Evolutionary conservation across 2,329 filamentous ascomycete species (phyloP).

Genomic region (Hymenoscyphus infarciens): DNA sequence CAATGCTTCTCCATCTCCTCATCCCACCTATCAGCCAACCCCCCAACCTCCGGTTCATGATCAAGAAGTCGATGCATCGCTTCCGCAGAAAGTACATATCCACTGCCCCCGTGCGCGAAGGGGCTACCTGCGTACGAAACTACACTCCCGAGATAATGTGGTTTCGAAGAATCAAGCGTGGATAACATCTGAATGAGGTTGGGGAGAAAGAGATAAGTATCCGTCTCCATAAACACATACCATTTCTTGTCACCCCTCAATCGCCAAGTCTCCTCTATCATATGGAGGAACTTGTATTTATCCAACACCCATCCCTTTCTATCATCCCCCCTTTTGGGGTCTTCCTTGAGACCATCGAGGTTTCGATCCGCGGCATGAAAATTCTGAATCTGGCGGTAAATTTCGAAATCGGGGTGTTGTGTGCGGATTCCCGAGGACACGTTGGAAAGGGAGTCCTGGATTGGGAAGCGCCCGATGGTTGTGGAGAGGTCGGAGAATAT

Average conservation of each 20-base stretch:
- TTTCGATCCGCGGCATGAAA: constrained; percentile 44
- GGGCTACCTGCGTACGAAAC: constrained; percentile 40
- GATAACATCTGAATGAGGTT: constrained; percentile 48
- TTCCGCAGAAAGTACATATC: constrained; percentile 48
- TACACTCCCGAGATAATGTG: constrained; percentile 49
- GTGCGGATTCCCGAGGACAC: constrained; percentile 41
- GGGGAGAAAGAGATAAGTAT: constrained; percentile 53
- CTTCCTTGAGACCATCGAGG: constrained; percentile 39
- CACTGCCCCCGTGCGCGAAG: constrained; percentile 55
- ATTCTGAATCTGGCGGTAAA: constrained; percentile 39
- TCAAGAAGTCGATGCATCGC: constrained; percentile 47
- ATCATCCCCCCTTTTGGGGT: constrained; percentile 30
- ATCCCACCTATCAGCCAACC: constrained; percentile 47
- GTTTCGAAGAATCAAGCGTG: constrained; percentile 41
- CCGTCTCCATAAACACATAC: constrained; percentile 56
- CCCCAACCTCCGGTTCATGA: constrained; percentile 32
- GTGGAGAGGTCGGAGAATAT: constrained; percentile 56
- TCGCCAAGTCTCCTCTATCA: constrained; percentile 50
- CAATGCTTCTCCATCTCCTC: constrained; percentile 39
- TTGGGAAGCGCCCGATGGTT: constrained; percentile 41
- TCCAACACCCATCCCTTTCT: constrained; percentile 48
- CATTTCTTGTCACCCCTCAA: constrained; percentile 50
- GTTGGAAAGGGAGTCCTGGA: constrained; percentile 45
- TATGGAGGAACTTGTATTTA: constrained; percentile 60
- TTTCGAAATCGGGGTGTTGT: constrained; percentile 43